Percentiles rank a stretch among this genome's conserved stretches.
Conservation (phyloP, 805 yeast species). For the Middelhovenomyces tepae region DNA sequence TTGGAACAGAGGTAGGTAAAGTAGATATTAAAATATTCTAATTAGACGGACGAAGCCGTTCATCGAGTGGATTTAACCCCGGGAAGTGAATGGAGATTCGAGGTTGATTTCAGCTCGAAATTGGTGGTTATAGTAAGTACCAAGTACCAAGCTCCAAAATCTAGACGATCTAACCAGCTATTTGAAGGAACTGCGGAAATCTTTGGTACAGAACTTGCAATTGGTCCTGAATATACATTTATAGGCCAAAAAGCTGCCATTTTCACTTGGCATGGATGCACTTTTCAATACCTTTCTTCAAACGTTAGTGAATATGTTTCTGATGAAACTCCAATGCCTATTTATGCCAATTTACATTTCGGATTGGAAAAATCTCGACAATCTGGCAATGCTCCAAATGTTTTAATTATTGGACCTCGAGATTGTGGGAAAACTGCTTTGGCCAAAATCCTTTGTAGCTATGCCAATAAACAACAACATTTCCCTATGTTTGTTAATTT, state of each 20-base stretch:
- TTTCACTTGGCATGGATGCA: constrained; percentile 59
- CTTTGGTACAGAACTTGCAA: constrained; percentile 86
- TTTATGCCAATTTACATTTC: constrained; percentile 62
- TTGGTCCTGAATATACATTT: constrained; percentile 53
- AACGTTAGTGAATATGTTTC: constrained; percentile 47
- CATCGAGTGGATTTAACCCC: constrained; percentile 25
- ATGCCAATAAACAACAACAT: constrained; percentile 58
- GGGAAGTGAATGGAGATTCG: constrained; percentile 67
- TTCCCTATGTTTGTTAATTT: constrained; percentile 71
- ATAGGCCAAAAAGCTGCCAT: constrained; percentile 46
- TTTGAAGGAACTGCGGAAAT: constrained; percentile 73
- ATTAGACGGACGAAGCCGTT: too few relatives aligned
- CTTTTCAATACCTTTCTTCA: constrained; percentile 36
- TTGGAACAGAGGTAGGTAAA: too few relatives aligned
- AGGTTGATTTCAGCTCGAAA: constrained; percentile 44
- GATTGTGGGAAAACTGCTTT: constrained; percentile 75
- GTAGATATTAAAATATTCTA: too few relatives aligned
- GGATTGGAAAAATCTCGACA: constrained; percentile 53
- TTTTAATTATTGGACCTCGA: constrained; percentile 63
- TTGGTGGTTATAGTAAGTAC: constrained; percentile 39
- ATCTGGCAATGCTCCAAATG: constrained; percentile 33
- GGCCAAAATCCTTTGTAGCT: constrained; percentile 58
- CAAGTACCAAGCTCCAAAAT: neutral
- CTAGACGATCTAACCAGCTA: constrained; percentile 22
- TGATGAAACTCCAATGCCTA: constrained; percentile 60